Conservation (phyloP, 2,329 filamentous ascomycete species). For the Ascochyta koolunga region DNA sequence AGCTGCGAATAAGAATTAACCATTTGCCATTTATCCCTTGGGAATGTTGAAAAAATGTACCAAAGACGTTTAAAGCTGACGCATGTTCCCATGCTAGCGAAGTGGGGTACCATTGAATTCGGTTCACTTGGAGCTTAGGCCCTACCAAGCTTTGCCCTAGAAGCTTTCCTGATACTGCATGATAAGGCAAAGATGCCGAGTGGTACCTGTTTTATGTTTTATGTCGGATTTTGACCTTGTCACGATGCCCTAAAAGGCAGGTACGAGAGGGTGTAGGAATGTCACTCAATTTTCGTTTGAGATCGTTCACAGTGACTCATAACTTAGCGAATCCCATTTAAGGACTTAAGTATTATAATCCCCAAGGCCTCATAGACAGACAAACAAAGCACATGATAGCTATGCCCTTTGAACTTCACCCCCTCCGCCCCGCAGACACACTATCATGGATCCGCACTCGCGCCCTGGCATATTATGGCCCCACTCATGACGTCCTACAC, state of each 20-base stretch:
- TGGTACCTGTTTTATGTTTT: neutral
- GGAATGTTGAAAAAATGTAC: neutral
- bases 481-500: conserved; percentile 39
- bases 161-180: neutral
- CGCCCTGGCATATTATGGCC: conserved; percentile 36
- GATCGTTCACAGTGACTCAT: conserved; percentile 8
- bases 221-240: neutral
- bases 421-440: conserved; percentile 29
- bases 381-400: neutral
- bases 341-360: neutral
- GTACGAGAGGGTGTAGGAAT: neutral
- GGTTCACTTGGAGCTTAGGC: neutral
- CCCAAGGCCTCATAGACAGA: neutral
- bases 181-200: neutral
- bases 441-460: conserved; percentile 40
- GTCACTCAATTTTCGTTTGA: neutral
- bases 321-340: neutral
- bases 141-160: conserved; percentile 1
- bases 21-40: no score
- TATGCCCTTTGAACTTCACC: conserved; percentile 36
- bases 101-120: neutral
- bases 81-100: neutral
- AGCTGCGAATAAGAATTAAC: no score
- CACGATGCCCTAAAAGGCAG: neutral
- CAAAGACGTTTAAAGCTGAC: neutral